Evolutionary conservation across 1,139 yeast genomes (phyloP).

Genomic region (Saccharomyces hybrid): DNA sequence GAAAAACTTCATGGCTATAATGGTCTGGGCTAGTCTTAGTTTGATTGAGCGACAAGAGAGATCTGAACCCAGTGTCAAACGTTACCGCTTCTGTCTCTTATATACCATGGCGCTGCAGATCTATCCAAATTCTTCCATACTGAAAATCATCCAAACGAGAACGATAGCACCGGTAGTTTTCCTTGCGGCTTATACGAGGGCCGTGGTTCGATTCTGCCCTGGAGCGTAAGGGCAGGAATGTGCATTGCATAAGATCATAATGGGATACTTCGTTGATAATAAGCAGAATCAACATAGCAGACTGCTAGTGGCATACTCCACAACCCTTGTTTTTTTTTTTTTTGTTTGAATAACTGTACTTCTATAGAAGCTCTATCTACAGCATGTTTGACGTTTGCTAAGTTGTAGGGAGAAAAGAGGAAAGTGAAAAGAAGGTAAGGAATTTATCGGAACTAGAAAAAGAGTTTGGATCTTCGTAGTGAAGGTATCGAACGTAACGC

Average conservation of each 20-base stretch:
- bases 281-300: neutral
- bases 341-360: neutral
- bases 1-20: slow-evolving; percentile 27
- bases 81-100: neutral
- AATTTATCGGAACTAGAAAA: neutral
- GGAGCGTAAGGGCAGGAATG: neutral
- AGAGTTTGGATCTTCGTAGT: neutral
- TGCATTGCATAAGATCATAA: neutral
- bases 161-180: neutral
- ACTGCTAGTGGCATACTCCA: neutral
- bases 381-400: neutral
- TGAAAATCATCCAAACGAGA: neutral
- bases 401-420: neutral
- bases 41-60: neutral
- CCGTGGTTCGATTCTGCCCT: neutral
- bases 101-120: neutral
- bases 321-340: neutral
- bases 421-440: neutral
- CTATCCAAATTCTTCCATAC: neutral
- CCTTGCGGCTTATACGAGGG: neutral
- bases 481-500: neutral
- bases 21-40: neutral
- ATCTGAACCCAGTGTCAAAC: neutral
- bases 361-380: neutral
- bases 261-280: neutral